A percentile compares a stretch with the other conserved stretches of the same genome.
Evolutionary conservation across 495 filamentous ascomycete species (phyloP).

Genomic region (Collariella sp.): DNA sequence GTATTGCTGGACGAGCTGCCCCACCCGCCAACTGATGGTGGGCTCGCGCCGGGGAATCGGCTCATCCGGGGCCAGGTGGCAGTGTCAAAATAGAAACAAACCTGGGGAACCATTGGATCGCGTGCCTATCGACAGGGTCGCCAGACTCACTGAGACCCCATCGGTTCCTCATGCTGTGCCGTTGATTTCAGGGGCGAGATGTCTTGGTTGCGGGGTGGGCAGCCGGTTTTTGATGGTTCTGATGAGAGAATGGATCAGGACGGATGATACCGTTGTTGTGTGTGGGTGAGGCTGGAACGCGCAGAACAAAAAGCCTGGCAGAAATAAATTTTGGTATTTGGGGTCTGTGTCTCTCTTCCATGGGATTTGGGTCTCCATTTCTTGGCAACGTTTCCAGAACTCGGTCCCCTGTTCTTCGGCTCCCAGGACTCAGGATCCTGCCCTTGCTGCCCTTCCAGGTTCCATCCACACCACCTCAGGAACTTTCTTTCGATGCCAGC

Average conservation of each 20-base stretch:
- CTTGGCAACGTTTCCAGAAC: neutral
- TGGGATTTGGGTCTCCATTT: neutral
- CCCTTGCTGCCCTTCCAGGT: too few species aligned
- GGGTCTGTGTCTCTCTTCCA: too few species aligned
- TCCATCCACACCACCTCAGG: neutral
- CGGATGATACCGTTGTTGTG: too few species aligned
- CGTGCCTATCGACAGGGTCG: too few species aligned
- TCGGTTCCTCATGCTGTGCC: neutral
- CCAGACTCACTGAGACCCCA: neutral
- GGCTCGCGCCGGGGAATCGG: conserved; percentile 1
- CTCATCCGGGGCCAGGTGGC: conserved; percentile 9
- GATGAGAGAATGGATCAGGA: too few species aligned
- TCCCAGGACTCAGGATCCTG: too few species aligned
- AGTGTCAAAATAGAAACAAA: conserved; percentile 14
- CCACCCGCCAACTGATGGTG: conserved; percentile 1
- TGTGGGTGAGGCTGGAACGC: too few species aligned
- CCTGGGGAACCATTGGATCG: conserved; percentile 4
- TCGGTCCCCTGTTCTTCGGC: neutral
- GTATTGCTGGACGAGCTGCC: neutral
- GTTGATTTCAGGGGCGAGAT: neutral
- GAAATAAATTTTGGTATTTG: too few species aligned
- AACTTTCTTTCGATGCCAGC: neutral
- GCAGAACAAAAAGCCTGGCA: too few species aligned
- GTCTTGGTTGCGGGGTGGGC: too few species aligned
- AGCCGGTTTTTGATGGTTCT: too few species aligned